Evolutionary conservation across 441 rosid genomes (phyloP), one percentile per base, ranked within the genome.

Genomic region (Isatis lusitanica): DNA sequence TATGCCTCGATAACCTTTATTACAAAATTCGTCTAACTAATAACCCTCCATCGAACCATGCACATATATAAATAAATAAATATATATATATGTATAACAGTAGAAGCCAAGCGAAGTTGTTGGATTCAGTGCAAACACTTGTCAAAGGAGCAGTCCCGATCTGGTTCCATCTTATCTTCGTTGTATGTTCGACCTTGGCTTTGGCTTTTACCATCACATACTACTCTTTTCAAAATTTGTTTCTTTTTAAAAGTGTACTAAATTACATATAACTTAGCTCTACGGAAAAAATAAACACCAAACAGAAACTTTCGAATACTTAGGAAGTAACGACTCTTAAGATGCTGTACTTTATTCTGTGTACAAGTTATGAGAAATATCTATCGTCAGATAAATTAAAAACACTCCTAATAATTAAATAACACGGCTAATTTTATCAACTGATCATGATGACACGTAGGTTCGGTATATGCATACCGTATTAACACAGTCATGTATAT

Each of bases 61-160:
- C 79, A 56, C 53, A 63, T 13, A 63, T 52, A 57, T 40, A 60
- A 9, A 24, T n/a, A 17, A 3, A 18, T 26, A 60, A 39, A 21
- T 21, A 24, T n/a, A 17, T 7, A 18, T 26, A 60, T 48, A 21
- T 21, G 24, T 21, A 21, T 21, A 21, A 21, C 24, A 21, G 2
- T 52, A 36, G 44, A 24, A 48, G 6, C 74, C 42, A 7, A 71
- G 47, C 36, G 26, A 71, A 66, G 80, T 35, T 52, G 50, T 77
- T 72, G 80, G 51, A 77, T 66, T 60, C 77, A 66, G 74, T 77
- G 80, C 77, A 77, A 77, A 71, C 77, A 77, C 73, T 77, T 71
- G 77, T 66, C 70, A 77, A 59, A 77, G 69, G 77, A 77, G 77
- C 60, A 71, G 70, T 77, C 80, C 24, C 50, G 59, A 59, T 72